A percentile compares a stretch with the other conserved stretches of the same genome.
Evolutionary conservation across 1,139 yeast genomes (phyloP).

Genomic region (Meyerozyma guilliermondii): DNA sequence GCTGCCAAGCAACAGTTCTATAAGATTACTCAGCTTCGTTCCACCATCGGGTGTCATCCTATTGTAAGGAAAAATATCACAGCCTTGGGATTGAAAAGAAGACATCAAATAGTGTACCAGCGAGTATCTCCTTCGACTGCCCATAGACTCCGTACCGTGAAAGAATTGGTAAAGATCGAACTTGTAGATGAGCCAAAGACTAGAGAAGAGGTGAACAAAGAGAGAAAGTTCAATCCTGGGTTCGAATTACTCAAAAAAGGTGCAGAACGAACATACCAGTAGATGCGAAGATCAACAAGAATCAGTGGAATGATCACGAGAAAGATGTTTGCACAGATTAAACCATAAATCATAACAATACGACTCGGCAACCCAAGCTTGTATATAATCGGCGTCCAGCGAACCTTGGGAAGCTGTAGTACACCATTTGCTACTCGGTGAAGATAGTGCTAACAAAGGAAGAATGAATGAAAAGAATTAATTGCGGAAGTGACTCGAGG

Average conservation of each 20-base stretch:
- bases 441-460: not conserved
- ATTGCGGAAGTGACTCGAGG: no score
- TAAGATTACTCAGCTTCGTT: slow-evolving; percentile 72
- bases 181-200: slow-evolving; percentile 52
- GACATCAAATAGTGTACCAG: slow-evolving; percentile 73
- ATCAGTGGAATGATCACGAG: no score
- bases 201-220: slow-evolving; percentile 46
- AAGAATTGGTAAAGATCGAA: slow-evolving; percentile 86
- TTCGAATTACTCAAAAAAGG: slow-evolving; percentile 18
- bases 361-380: not conserved
- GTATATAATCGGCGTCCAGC: not conserved
- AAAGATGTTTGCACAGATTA: no score
- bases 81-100: slow-evolving; percentile 70
- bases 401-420: not conserved
- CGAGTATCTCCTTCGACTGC: slow-evolving; percentile 75
- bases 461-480: not conserved
- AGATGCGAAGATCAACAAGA: not conserved
- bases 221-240: slow-evolving; percentile 63
- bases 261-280: not conserved
- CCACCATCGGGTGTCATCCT: slow-evolving; percentile 82
- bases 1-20: slow-evolving; percentile 21
- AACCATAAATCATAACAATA: no score
- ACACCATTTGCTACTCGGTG: not conserved
- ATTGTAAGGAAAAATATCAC: slow-evolving; percentile 58
- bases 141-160: slow-evolving; percentile 76